Base-by-base conservation (phyloP, 805 yeast genomes). In the Hanseniaspora pseudoguilliermondii region DNA sequence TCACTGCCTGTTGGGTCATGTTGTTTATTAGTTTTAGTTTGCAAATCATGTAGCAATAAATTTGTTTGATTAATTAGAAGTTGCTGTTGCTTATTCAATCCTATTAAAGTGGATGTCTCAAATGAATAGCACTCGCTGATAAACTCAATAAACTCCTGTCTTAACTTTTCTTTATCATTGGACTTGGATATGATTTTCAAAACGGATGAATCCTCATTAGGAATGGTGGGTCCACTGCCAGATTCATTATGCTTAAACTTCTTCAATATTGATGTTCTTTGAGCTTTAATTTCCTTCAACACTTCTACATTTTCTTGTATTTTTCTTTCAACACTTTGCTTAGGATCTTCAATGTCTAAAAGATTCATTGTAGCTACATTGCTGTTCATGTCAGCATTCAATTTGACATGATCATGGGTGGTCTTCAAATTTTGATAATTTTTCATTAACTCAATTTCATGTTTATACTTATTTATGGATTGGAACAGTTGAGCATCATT, bases 151-250 rank as follows among this genome's bases (percentile, higher is more conserved):
- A 56, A 56, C 20, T 51, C 48, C 35, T 50, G 39, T 23, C 27
- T 47, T 21, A 56, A 47, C 7, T 10, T 5, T 11, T 34, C 40
- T 6, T 21, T 25, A 20, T 47, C 29, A 40, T 47, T 39, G n/a
- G 23, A 25, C 5, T 25, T 32, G 6, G 18, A 32, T 20, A 44
- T 54, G 1, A 47, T 34, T n/a, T 44, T 39, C 25, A 34, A 15
- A 13, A 49, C 32, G 3, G 47, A 29, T 18, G 49, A 25, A 48
- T 61, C 58, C 56, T 68, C 70, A 47, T 62, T 66, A 42, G 62
- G 59, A 50, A 72, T 42, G 34, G 51, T 50, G 50, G 89, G 87
- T 65, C 91, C 97, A 69, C 91, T 97, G 15, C 76, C 74, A 18
- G 46, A 21, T 5, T 39, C 41, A 9, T 46, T 46, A 18, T 48